These are phyloP conservation scores for Pleurotus ostreatus DNA, from an alignment of 768 basidiomycete species.

Conservation along the genomic window DNA sequence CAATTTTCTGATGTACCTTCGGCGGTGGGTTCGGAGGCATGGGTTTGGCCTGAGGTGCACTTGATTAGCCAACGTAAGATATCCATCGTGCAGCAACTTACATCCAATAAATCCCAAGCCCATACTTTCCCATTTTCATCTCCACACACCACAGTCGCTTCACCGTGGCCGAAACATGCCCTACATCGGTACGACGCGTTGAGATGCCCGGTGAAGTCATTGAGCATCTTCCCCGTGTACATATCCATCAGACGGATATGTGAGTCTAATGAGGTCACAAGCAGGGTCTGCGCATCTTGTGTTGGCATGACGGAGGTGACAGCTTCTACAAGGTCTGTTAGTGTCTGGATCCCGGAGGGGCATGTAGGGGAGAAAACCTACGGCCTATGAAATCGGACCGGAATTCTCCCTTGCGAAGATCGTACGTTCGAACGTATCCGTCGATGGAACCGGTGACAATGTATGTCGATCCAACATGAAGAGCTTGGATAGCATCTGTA, in stretches of 20 bases:
- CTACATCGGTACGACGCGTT: conserved; percentile 76
- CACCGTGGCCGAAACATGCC: conserved; percentile 78
- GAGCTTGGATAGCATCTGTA: conserved; percentile 78
- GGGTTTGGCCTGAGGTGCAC: conserved; percentile 53
- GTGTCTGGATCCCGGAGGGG: background rate
- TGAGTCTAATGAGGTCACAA: conserved; percentile 82
- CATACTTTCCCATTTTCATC: conserved; percentile 89
- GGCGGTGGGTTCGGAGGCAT: conserved; percentile 72
- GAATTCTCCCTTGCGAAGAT: conserved; percentile 89
- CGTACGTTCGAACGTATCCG: conserved; percentile 89
- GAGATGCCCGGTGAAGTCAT: conserved; percentile 76
- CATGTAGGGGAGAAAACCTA: conserved; percentile 34
- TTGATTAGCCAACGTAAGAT: background rate
- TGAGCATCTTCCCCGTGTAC: conserved; percentile 75
- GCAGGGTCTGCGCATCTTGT: conserved; percentile 72
- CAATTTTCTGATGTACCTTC: conserved; percentile 75
- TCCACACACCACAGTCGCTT: conserved; percentile 79
- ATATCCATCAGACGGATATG: conserved; percentile 85
- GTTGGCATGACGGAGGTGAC: conserved; percentile 82
- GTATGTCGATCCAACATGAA: conserved; percentile 62
- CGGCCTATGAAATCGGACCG: conserved; percentile 88
- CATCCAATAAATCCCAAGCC: conserved; percentile 93
- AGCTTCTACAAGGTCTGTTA: conserved; percentile 52
- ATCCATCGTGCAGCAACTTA: conserved; percentile 26
- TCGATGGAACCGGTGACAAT: conserved; percentile 87